A percentile compares a stretch with the other conserved stretches of the same genome.
These are phyloP conservation scores for Fonsecaea pedrosoi DNA, from an alignment of 2,329 filamentous ascomycete species.

Conservation along the genomic window DNA sequence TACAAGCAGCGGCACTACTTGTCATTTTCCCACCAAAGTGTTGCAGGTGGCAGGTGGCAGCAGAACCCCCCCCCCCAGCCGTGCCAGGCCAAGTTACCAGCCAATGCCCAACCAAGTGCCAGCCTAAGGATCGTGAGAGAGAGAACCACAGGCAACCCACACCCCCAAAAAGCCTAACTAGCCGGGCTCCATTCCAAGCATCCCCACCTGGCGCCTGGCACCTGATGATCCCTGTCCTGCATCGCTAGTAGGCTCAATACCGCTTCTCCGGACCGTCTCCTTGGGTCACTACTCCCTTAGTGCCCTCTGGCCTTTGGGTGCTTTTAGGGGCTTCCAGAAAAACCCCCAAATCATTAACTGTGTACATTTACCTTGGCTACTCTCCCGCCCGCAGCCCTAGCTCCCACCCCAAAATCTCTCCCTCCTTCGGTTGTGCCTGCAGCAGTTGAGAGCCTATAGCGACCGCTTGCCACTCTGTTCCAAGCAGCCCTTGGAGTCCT, in stretches of 20 bases:
- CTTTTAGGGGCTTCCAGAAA: constrained; percentile 34
- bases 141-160: constrained; percentile 4
- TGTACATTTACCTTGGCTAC: constrained; percentile 23
- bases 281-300: constrained; percentile 17
- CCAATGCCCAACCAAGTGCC: background rate
- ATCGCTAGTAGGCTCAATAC: constrained; percentile 26
- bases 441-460: constrained; percentile 33
- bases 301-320: background rate
- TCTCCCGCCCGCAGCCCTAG: constrained; percentile 34
- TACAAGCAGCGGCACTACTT: background rate
- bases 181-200: constrained; percentile 20
- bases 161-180: constrained; percentile 12
- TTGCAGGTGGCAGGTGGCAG: too few relatives aligned
- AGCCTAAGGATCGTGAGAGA: constrained; percentile 5
- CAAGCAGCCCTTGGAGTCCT: constrained; percentile 34
- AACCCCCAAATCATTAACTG: background rate
- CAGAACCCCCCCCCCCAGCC: too few relatives aligned
- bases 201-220: constrained; percentile 30
- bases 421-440: constrained; percentile 33
- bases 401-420: constrained; percentile 25
- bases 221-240: constrained; percentile 32
- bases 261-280: constrained; percentile 32
- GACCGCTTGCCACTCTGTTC: constrained; percentile 18
- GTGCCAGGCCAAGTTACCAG: too few relatives aligned
- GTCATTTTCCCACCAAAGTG: too few relatives aligned